Evolutionary conservation across 1,139 yeast genomes (phyloP), one percentile per base, ranked within the genome.

Genomic region (Geotrichum armillariae): DNA sequence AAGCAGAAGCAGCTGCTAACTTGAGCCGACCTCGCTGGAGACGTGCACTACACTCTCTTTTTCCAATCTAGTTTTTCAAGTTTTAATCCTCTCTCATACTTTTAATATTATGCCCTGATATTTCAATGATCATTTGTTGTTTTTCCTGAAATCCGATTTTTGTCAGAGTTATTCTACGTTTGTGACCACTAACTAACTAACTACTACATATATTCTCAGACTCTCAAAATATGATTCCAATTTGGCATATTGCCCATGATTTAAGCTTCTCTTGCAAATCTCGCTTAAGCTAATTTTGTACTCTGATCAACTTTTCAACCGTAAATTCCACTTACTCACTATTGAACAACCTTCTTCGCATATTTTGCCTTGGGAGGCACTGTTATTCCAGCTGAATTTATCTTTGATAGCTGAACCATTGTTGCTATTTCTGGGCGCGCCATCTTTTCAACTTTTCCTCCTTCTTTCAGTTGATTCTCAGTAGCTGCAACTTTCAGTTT

Each of bases 1-100:
- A 38, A n/a, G 33, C n/a, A n/a, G 42, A 38, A 17, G 42, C 29
- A 17, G 34, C 34, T 8, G 34, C 11, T 9, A 14, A 38, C 12
- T 17, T 32, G 7, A 12, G 42, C 11, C 9, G 21, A 12, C 42
- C 42, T 14, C 18, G 18, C 8, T 38, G 42, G 42, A 23, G 42
- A n/a, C 42, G 42, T 17, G 33, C 33, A 4, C 18, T 38, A 4
- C 42, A 25, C 11, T 4, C 25, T 25, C 12, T 38, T 23, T 38
- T 38, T 25, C 42, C 42, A 14, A 25, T 14, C n/a, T 23, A 9
- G 34, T 11, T 38, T n/a, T 11, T 17, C 9, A 25, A 11, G 42
- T 17, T 25, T 23, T 12, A 14, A 9, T 38, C 9, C 18, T 14
- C 5, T 21, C 29, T 8, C 8, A 16, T 3, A 8, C 4, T n/a